Percentiles rank a stretch among this genome's conserved stretches.
Evolutionary conservation across 495 filamentous ascomycete species (phyloP).

Genomic region (Aspergillus avenaceus): DNA sequence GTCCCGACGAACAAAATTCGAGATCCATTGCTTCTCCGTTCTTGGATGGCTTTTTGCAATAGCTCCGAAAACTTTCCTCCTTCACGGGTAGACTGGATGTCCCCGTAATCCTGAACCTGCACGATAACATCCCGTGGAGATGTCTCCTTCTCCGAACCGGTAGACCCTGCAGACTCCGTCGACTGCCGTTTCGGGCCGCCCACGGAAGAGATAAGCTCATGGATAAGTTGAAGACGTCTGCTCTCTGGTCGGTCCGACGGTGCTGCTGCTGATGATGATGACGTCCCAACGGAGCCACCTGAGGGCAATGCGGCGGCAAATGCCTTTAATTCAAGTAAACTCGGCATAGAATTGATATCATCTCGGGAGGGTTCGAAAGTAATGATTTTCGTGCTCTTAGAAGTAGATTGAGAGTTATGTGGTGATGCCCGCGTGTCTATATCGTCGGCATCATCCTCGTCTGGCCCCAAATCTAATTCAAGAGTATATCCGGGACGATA

Average conservation of each 20-base stretch:
- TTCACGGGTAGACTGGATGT: conserved; percentile 59
- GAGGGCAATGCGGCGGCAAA: conserved; percentile 32
- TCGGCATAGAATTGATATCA: conserved; percentile 31
- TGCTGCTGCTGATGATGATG: conserved; percentile 8
- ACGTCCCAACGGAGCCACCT: conserved; percentile 18
- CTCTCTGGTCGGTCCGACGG: conserved; percentile 21
- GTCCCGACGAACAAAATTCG: conserved; percentile 76
- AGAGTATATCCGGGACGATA: conserved; percentile 37
- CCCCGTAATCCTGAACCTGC: conserved; percentile 75
- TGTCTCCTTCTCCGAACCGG: conserved; percentile 11
- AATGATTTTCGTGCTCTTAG: conserved; percentile 31
- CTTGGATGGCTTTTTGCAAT: conserved; percentile 66
- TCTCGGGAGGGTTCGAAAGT: conserved; percentile 36
- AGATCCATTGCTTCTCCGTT: conserved; percentile 62
- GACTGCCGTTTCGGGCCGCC: conserved; percentile 8
- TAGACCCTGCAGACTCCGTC: conserved; percentile 1
- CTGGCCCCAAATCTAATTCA: too few relatives aligned
- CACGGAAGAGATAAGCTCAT: conserved; percentile 30
- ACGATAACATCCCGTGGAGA: conserved; percentile 56
- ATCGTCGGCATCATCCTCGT: conserved; percentile 39
- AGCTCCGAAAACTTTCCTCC: conserved; percentile 60
- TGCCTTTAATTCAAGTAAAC: conserved; percentile 32
- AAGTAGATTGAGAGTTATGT: conserved; percentile 17
- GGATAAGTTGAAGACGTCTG: conserved; percentile 33
- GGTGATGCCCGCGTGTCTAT: conserved; percentile 22